Evolutionary conservation across 495 filamentous ascomycete genomes (phyloP).

Genomic region (Penicillium paxilli): DNA sequence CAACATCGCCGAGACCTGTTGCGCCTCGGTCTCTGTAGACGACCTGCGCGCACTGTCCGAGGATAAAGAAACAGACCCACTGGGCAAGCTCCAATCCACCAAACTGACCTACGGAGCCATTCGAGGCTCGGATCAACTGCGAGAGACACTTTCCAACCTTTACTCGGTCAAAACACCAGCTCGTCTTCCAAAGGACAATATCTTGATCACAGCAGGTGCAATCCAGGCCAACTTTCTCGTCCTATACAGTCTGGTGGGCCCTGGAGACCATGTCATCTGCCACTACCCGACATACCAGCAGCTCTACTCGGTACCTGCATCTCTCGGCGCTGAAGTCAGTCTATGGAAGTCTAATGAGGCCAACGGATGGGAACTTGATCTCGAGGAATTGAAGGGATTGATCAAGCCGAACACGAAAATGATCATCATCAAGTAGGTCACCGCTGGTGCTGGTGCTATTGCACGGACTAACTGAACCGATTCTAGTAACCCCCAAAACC

Average conservation of each 20-base stretch:
- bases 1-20: slow-evolving; percentile 88
- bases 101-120: slow-evolving; percentile 72
- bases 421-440: slow-evolving; percentile 62
- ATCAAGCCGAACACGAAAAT: slow-evolving; percentile 76
- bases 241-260: slow-evolving; percentile 72
- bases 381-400: slow-evolving; percentile 64
- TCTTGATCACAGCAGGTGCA: slow-evolving; percentile 78
- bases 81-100: slow-evolving; percentile 39
- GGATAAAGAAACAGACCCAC: slow-evolving; percentile 44
- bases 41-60: slow-evolving; percentile 63
- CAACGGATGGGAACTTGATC: slow-evolving; percentile 66
- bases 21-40: slow-evolving; percentile 74
- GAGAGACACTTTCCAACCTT: slow-evolving; percentile 61
- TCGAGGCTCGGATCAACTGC: slow-evolving; percentile 63
- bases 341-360: slow-evolving; percentile 72
- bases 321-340: slow-evolving; percentile 77
- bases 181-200: slow-evolving; percentile 59
- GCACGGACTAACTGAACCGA: slow-evolving; percentile 3
- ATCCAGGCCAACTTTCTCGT: slow-evolving; percentile 82
- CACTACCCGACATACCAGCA: slow-evolving; percentile 92
- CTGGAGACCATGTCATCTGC: slow-evolving; percentile 86
- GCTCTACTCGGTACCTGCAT: slow-evolving; percentile 73
- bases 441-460: no score
- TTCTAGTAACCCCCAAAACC: slow-evolving; percentile 83
- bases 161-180: slow-evolving; percentile 58